A percentile compares a stretch with the other conserved stretches of the same genome.
Evolutionary conservation across 73 alveolate species (phyloP).

Genomic region (Stentor roeselii): DNA sequence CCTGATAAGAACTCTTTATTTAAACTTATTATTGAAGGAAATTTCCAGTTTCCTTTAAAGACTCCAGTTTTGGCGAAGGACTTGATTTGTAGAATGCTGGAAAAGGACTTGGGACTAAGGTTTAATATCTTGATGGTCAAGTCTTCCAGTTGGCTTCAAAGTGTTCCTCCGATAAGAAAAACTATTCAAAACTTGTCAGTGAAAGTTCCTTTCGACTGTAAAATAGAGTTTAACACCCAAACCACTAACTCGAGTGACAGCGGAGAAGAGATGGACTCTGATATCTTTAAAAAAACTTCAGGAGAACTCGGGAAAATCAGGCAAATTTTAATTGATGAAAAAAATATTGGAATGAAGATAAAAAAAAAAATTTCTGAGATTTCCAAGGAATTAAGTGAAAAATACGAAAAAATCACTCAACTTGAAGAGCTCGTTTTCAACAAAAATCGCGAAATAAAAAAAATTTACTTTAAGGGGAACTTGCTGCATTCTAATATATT

Average conservation of each 20-base stretch:
- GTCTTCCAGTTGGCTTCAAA: neutral
- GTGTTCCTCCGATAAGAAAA: neutral
- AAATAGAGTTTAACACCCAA: neutral
- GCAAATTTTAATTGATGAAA: neutral
- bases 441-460: neutral
- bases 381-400: too few species aligned
- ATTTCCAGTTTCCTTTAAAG: neutral
- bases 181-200: neutral
- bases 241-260: neutral
- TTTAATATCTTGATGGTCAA: neutral
- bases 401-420: neutral
- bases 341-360: too few species aligned
- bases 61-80: neutral
- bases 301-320: neutral
- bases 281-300: too few species aligned
- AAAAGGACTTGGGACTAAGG: neutral
- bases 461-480: too few species aligned
- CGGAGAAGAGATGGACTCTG: neutral
- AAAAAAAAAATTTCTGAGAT: too few species aligned
- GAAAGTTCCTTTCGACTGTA: neutral
- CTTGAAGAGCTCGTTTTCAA: neutral
- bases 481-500: neutral
- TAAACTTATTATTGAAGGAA: neutral
- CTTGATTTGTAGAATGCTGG: neutral
- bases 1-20: neutral